Evolutionary conservation across 2,329 filamentous ascomycete species (phyloP), one percentile per base, ranked within the genome.

Genomic region (Stagonosporopsis rhizophila): DNA sequence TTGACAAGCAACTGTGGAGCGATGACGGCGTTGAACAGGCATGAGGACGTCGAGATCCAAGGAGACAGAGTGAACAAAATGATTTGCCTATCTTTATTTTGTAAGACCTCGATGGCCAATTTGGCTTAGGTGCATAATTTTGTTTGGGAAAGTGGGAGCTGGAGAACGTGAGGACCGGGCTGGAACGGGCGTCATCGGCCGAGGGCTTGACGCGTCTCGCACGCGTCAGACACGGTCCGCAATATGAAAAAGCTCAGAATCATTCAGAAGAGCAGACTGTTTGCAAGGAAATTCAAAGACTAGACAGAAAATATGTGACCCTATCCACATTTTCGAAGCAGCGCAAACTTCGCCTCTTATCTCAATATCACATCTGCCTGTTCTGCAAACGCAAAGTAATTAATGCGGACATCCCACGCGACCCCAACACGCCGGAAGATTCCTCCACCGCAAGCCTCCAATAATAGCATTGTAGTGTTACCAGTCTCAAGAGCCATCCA

Each of bases 1-100:
- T 14, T 50, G 48, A 23, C 57, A 60, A 20, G 57, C 54, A 22
- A 57, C 48, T 6, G 54, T 32, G 8, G 54, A 57, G 14, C 49
- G 42, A 48, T 57, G 54, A 4, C 54, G 54, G 22, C 50, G 50
- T 27, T 56, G 52, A 8, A 12, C 46, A 14, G 46, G 52, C 52
- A 56, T 56, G 35, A 20, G 35, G 19, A 19, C 6, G 15, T 19
- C 19, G 34, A 14, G 2, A 19, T 9, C n/a, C 3, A 19, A 35
- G 12, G 17, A 17, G n/a, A n/a, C 15, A 9, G 32, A 17, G 15
- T 7, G 6, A 4, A 35, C 32, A 7, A 19, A 35, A 4, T 6
- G 23, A 8, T 6, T 8, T 35, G 4, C n/a, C 9, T 1, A 19
- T 17, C 32, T n/a, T 17, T 17, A n/a, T 4, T 12, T 20, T 38